These are phyloP conservation scores for Gossypium raimondii DNA, from an alignment of 345 rosid species.

Conservation along the genomic window DNA sequence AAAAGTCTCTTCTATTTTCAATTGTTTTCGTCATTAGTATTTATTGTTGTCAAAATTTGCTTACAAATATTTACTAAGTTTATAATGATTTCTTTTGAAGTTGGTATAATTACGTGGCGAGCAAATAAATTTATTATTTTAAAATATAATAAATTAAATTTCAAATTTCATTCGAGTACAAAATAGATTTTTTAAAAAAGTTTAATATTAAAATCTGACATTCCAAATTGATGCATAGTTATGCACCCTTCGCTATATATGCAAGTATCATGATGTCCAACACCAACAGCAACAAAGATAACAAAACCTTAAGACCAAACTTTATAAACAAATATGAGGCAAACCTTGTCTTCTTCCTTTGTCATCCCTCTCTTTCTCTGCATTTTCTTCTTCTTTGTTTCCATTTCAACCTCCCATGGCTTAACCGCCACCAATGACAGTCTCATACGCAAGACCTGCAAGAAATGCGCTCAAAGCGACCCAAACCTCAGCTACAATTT, in stretches of 20 bases:
- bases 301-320: not conserved
- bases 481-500: constrained; percentile 42
- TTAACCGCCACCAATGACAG: constrained; percentile 5
- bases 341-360: not conserved
- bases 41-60: too few relatives aligned
- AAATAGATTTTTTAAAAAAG: too few relatives aligned
- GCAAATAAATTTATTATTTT: too few relatives aligned
- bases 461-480: constrained; percentile 28
- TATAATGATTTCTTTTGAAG: too few relatives aligned
- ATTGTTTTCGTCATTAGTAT: too few relatives aligned
- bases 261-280: not conserved
- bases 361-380: constrained; percentile 6
- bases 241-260: not conserved
- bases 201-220: too few relatives aligned
- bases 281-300: not conserved
- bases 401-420: constrained; percentile 4
- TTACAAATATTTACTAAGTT: too few relatives aligned
- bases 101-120: too few relatives aligned
- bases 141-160: too few relatives aligned
- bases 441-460: constrained; percentile 45
- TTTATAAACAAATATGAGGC: constrained; percentile 14
- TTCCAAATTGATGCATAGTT: too few relatives aligned
- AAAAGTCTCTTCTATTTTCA: too few relatives aligned
- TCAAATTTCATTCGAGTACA: too few relatives aligned
- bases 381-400: constrained; percentile 9